phyloP scores from a whole-genome alignment of 306 rosid species.

The Sicyos edulis region DNA sequence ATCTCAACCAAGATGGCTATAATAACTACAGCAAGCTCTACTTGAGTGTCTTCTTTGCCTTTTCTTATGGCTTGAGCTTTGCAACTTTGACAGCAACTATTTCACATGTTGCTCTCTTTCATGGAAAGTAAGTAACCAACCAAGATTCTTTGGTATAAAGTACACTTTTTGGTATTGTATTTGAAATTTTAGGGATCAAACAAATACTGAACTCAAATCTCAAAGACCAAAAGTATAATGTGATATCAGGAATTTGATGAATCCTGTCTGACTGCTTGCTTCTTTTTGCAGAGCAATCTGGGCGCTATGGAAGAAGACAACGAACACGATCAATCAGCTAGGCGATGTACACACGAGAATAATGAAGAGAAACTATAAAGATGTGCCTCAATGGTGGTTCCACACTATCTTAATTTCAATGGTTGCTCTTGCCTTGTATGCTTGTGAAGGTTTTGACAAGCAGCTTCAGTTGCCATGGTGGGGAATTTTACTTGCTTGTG shows the following conservation, averaged over 20 bases:
- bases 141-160: too few relatives aligned
- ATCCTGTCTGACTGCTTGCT: too few relatives aligned
- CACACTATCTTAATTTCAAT: slow-evolving; percentile 32
- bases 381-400: slow-evolving; percentile 91
- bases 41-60: slow-evolving; percentile 59
- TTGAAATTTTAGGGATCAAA: background rate
- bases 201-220: background rate
- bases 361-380: slow-evolving; percentile 75
- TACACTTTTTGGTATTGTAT: too few relatives aligned
- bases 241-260: too few relatives aligned
- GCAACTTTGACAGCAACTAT: slow-evolving; percentile 61
- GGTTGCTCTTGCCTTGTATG: slow-evolving; percentile 37
- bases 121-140: slow-evolving; percentile 55
- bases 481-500: slow-evolving; percentile 70
- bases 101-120: slow-evolving; percentile 73
- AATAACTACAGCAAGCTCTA: slow-evolving; percentile 63
- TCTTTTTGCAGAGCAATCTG: slow-evolving; percentile 35
- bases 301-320: slow-evolving; percentile 49
- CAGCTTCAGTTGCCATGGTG: slow-evolving; percentile 98
- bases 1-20: slow-evolving; percentile 36
- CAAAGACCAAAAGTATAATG: too few relatives aligned
- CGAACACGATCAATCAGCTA: slow-evolving; percentile 17
- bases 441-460: slow-evolving; percentile 69
- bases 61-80: slow-evolving; percentile 65
- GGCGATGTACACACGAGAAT: slow-evolving; percentile 75